Conservation (phyloP, 352 stramenopile species). For the Globisporangium uncinulatum region DNA sequence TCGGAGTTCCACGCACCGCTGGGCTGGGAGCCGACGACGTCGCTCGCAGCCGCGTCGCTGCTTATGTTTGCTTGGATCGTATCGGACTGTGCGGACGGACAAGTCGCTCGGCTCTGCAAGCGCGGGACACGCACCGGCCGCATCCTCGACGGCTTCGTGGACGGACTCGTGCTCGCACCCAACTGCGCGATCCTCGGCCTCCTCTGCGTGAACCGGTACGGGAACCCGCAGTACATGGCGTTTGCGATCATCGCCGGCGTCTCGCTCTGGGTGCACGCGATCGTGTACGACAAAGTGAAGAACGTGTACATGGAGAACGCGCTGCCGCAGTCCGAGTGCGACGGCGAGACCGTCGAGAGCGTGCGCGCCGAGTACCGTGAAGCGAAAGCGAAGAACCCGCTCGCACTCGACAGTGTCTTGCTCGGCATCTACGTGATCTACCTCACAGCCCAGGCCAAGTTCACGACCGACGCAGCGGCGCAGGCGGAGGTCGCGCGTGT, state of each 20-base stretch:
- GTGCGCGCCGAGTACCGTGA: slow-evolving; percentile 62
- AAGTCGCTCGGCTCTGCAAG: slow-evolving; percentile 79
- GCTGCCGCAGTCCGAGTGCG: slow-evolving; percentile 67
- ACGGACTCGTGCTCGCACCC: slow-evolving; percentile 66
- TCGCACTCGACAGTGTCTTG: slow-evolving; percentile 59
- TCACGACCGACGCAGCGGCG: slow-evolving; percentile 61
- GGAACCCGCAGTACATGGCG: slow-evolving; percentile 36
- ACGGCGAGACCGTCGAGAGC: slow-evolving; percentile 76
- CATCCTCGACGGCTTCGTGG: slow-evolving; percentile 75
- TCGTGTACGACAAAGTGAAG: slow-evolving; percentile 86
- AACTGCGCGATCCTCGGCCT: slow-evolving; percentile 63
- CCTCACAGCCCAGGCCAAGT: slow-evolving; percentile 48
- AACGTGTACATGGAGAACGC: slow-evolving; percentile 87
- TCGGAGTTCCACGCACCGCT: slow-evolving; percentile 74
- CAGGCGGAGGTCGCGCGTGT: slow-evolving; percentile 57
- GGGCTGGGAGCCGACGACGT: slow-evolving; percentile 47
- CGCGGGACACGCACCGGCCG: slow-evolving; percentile 72
- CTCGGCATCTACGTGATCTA: slow-evolving; percentile 80
- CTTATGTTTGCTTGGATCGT: slow-evolving; percentile 85
- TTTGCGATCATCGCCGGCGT: slow-evolving; percentile 53
- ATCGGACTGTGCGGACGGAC: slow-evolving; percentile 78
- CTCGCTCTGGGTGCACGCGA: slow-evolving; percentile 73
- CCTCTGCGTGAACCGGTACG: slow-evolving; percentile 55
- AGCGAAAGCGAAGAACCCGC: slow-evolving; percentile 56
- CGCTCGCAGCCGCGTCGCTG: slow-evolving; percentile 40